A percentile compares a stretch with the other conserved stretches of the same genome.
Evolutionary conservation across 2,329 filamentous ascomycete genomes (phyloP).

Genomic region (Venturia effusa): DNA sequence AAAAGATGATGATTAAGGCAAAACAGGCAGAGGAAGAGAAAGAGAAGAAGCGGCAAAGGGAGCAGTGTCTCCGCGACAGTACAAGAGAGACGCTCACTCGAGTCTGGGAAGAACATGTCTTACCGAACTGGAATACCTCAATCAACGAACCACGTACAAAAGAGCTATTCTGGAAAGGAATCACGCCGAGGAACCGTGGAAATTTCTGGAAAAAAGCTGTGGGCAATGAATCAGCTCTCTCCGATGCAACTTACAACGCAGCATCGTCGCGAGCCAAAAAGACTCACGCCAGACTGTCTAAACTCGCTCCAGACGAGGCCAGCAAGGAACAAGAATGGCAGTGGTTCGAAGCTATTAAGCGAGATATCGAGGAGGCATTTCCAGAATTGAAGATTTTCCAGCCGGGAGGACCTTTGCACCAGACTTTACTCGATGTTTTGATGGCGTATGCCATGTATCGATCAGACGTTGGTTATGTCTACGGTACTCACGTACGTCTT

Average conservation of each 20-base stretch:
- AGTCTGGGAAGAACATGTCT: conserved; percentile 66
- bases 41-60: conserved; percentile 38
- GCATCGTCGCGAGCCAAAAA: conserved; percentile 58
- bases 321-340: conserved; percentile 41
- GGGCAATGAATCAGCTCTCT: conserved; percentile 61
- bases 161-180: conserved; percentile 73
- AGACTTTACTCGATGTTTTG: conserved; percentile 58
- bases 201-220: conserved; percentile 60
- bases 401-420: conserved; percentile 55
- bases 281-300: conserved; percentile 45
- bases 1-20: conserved; percentile 64
- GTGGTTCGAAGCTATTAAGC: conserved; percentile 54
- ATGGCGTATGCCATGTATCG: conserved; percentile 75
- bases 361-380: conserved; percentile 58
- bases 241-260: conserved; percentile 55
- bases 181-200: conserved; percentile 60
- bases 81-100: conserved; percentile 38
- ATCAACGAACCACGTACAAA: conserved; percentile 57
- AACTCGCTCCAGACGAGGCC: conserved; percentile 32
- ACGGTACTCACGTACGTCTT: conserved; percentile 57
- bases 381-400: conserved; percentile 65
- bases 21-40: conserved; percentile 44
- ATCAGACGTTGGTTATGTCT: conserved; percentile 67
- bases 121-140: conserved; percentile 66
- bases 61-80: conserved; percentile 41